Conservation (phyloP, 768 basidiomycete genomes). For the Vararia minispora region DNA sequence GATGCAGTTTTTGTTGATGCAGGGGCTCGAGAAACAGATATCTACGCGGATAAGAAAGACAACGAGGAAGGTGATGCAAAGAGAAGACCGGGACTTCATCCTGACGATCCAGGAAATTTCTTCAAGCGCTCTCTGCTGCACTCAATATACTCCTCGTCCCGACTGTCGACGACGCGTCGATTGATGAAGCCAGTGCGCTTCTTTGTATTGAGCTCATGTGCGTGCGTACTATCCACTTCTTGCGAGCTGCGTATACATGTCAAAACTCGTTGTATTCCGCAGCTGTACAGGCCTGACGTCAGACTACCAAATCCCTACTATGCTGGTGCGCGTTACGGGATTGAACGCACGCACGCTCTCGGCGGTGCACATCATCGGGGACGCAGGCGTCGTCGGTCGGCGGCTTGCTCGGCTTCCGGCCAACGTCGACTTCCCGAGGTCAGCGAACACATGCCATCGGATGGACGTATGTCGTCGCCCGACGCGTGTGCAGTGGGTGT, state of each 20-base stretch:
- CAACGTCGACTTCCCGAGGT: too few relatives aligned
- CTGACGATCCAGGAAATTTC: conserved; percentile 15
- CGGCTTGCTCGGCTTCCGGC: too few relatives aligned
- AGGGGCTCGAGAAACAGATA: too few relatives aligned
- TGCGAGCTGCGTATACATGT: conserved; percentile 9
- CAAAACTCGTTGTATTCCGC: conserved; percentile 1
- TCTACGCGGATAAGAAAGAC: neutral
- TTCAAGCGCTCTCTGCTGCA: conserved; percentile 14
- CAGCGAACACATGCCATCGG: too few relatives aligned
- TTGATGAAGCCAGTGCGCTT: conserved; percentile 11
- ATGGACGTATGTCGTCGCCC: too few relatives aligned
- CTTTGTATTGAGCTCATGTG: conserved; percentile 13
- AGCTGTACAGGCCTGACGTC: conserved; percentile 22
- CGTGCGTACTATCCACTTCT: too few relatives aligned
- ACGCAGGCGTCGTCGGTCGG: too few relatives aligned
- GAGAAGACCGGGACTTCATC: conserved; percentile 4
- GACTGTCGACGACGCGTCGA: conserved; percentile 4
- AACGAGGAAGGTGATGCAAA: neutral
- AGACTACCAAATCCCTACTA: conserved; percentile 29
- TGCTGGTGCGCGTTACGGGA: conserved; percentile 21
- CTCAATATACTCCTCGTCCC: conserved; percentile 10
- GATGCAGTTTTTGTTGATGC: too few relatives aligned
- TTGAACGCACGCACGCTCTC: conserved; percentile 17
- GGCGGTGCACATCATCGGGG: too few relatives aligned
- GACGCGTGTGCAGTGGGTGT: too few relatives aligned